phyloP scores from a whole-genome alignment of 495 filamentous ascomycete species.

The Pyrenula massariospora region DNA sequence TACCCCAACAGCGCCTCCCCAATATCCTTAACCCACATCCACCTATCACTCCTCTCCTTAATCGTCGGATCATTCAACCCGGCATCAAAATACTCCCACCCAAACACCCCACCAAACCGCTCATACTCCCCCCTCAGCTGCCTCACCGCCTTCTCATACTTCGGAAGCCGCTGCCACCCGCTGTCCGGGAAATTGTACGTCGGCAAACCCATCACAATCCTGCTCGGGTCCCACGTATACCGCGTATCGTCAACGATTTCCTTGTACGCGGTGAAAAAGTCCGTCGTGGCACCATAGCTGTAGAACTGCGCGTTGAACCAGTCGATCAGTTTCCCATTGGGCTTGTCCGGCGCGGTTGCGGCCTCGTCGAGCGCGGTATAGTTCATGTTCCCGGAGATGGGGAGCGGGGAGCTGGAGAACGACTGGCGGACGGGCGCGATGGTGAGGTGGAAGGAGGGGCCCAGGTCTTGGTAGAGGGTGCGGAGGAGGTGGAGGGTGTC shows the following conservation, averaged over 20 bases:
- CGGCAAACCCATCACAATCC: conserved; percentile 49
- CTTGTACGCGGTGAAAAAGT: conserved; percentile 12
- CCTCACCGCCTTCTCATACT: conserved; percentile 17
- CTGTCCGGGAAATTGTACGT: conserved; percentile 42
- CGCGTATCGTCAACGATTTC: conserved; percentile 32
- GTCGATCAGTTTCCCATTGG: conserved; percentile 21
- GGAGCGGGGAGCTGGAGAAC: not conserved
- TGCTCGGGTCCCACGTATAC: conserved; percentile 36
- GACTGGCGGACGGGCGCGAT: conserved; percentile 50
- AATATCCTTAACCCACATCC: not conserved
- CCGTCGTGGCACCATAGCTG: conserved; percentile 45
- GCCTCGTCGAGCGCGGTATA: conserved; percentile 1
- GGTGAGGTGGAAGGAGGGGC: conserved; percentile 47
- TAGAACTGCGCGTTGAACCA: conserved; percentile 70
- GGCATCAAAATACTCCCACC: conserved; percentile 47
- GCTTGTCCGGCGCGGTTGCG: not conserved
- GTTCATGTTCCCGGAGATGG: conserved; percentile 2
- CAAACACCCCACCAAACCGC: conserved; percentile 53
- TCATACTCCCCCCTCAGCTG: conserved; percentile 22
- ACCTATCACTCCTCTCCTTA: not conserved
- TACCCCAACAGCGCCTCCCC: not conserved
- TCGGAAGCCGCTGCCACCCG: conserved; percentile 26
- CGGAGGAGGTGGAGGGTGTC: conserved; percentile 47
- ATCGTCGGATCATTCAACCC: conserved; percentile 1
- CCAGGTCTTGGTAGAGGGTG: conserved; percentile 51